Evolutionary conservation across 2,329 filamentous ascomycete species (phyloP), one percentile per base, ranked within the genome.

Genomic region (Grosmannia penicillata): DNA sequence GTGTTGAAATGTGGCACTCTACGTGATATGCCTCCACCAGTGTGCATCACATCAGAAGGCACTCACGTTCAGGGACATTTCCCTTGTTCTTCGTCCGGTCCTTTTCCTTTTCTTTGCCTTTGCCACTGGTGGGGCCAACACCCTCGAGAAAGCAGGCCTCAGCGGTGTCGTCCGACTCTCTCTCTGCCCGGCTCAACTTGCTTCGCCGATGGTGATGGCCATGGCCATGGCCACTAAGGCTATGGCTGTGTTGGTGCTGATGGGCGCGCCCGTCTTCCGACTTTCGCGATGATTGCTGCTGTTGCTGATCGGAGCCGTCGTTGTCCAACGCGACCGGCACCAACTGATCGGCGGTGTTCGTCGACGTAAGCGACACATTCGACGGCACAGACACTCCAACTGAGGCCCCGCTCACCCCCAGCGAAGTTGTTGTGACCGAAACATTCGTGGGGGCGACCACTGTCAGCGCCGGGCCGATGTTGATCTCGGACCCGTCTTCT

Each of bases 31-130:
- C 5, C 5, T 27, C n/a, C 5, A 14, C 11, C 18, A 13, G 11
- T 21, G 19, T n/a, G 13, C 31, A 19, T 46, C 46, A 57, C 50
- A 56, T 55, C n/a, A 57, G 44, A 6, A 45, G 36, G 37, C 53
- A 56, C 42, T 55, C 53, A 33, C 53, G 47, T 37, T 56, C 53
- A 2, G 53, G 53, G 23, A 54, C 40, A 3, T 48, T 50, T 8
- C 19, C 37, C 36, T 43, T 48, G 27, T 29, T 36, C 6, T 44
- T 44, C 17, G 32, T 44, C 47, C 36, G 21, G 3, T 48, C 44
- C 29, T 50, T 53, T 2, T 50, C 46, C 24, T 50, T 53, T 2
- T 45, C 45, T 22, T 45, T 46, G 2, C 36, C 44, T 37, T 52
- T 56, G 21, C 38, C 47, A 39, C 51, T 56, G 30, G 39, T 30